Percentiles rank a stretch among this genome's conserved stretches.
Conservation (phyloP, 75 land plant species). For the Selaginella tamariscina region DNA sequence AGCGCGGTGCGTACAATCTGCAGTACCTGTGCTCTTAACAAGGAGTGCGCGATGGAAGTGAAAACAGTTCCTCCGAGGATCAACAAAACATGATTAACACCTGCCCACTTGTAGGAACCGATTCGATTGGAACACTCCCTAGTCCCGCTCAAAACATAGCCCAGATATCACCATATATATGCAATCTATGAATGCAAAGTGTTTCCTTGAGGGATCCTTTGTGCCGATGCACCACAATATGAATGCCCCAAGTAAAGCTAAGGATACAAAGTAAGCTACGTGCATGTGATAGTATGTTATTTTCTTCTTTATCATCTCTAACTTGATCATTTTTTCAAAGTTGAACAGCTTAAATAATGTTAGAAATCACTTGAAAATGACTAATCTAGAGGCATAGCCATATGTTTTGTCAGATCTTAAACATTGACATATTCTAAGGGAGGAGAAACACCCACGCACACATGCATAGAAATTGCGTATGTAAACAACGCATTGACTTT, state of each 20-base stretch:
- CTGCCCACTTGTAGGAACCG: background rate
- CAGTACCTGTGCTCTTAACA: conserved; percentile 1
- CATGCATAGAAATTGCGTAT: too few species aligned
- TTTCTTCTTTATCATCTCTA: background rate
- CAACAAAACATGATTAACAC: background rate
- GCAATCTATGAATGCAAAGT: background rate
- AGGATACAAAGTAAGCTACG: background rate
- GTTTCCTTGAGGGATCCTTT: background rate
- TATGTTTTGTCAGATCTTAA: too few species aligned
- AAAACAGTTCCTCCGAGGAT: background rate
- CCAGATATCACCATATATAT: background rate
- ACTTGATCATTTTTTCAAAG: too few species aligned
- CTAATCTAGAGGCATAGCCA: too few species aligned
- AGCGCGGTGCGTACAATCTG: background rate
- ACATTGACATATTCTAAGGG: too few species aligned
- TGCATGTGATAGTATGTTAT: background rate
- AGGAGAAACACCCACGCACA: too few species aligned
- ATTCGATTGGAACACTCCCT: background rate
- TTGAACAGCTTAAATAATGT: too few species aligned
- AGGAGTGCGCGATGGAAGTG: background rate
- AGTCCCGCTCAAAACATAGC: background rate
- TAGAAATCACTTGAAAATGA: too few species aligned
- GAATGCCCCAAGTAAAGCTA: background rate
- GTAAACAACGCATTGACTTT: too few species aligned
- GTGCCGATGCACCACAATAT: background rate